Evolutionary conservation across 768 basidiomycete genomes (phyloP).

Genomic region (Macrolepiota dolichaula): DNA sequence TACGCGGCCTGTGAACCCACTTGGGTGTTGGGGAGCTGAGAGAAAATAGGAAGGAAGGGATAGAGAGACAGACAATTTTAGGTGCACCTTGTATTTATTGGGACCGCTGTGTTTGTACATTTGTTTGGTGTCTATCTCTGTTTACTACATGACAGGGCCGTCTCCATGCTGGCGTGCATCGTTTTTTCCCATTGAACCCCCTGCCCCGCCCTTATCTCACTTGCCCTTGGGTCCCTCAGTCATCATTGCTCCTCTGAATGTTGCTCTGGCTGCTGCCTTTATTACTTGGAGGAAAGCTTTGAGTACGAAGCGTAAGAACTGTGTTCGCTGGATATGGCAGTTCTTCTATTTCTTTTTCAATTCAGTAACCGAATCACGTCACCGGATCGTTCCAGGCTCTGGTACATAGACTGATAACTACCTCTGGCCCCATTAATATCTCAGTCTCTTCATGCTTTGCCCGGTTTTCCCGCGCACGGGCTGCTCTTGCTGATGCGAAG

Average conservation of each 20-base stretch:
- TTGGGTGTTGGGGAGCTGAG: constrained; percentile 32
- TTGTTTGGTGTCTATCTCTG: constrained; percentile 39
- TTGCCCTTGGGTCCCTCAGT: neutral
- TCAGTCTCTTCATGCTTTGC: neutral
- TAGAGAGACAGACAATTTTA: constrained; percentile 37
- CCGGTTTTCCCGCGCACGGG: neutral
- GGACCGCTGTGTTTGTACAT: constrained; percentile 35
- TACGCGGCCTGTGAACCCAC: constrained; percentile 51
- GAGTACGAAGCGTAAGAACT: neutral
- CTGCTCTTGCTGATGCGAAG: neutral
- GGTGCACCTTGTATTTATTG: constrained; percentile 41
- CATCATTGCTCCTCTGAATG: neutral
- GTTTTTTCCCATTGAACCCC: neutral
- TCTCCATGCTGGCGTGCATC: constrained; percentile 13
- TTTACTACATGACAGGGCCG: constrained; percentile 33
- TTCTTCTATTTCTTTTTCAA: constrained; percentile 24
- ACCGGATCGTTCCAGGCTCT: constrained; percentile 18
- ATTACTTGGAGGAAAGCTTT: neutral
- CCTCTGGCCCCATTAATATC: neutral
- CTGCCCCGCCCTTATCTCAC: neutral
- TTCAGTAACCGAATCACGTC: constrained; percentile 34
- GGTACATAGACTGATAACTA: neutral
- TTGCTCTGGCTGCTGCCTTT: neutral
- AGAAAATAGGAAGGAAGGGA: constrained; percentile 62
- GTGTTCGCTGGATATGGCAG: constrained; percentile 9